A percentile compares a stretch with the other conserved stretches of the same genome.
Evolutionary conservation across 352 stramenopile genomes (phyloP).

Genomic region (Globisporangium uncinulatum): DNA sequence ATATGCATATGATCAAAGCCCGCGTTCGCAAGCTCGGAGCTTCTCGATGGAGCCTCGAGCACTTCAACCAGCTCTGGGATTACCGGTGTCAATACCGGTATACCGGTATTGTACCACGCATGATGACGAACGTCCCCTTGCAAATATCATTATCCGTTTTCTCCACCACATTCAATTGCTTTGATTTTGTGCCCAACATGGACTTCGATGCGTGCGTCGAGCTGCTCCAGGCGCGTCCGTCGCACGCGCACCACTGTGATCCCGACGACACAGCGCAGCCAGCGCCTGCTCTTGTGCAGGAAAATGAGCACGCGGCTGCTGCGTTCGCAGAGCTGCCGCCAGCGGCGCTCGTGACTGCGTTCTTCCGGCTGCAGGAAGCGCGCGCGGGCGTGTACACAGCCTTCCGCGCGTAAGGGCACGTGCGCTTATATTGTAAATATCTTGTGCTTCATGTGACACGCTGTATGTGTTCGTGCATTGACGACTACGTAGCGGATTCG

Average conservation of each 20-base stretch:
- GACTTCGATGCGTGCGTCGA: slow-evolving; percentile 62
- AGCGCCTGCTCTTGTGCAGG: background rate
- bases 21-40: too few species aligned
- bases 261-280: slow-evolving; percentile 8
- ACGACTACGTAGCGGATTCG: slow-evolving; percentile 40
- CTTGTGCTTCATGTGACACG: background rate
- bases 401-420: slow-evolving; percentile 41
- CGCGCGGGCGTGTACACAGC: slow-evolving; percentile 67
- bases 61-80: background rate
- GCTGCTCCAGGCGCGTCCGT: slow-evolving; percentile 52
- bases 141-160: background rate
- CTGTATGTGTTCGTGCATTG: background rate
- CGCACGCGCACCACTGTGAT: slow-evolving; percentile 60
- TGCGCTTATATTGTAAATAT: background rate
- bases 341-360: slow-evolving; percentile 27
- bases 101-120: too few species aligned
- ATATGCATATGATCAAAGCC: too few species aligned
- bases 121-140: background rate
- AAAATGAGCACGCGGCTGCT: slow-evolving; percentile 5
- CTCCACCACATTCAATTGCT: background rate
- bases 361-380: slow-evolving; percentile 52
- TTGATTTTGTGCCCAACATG: slow-evolving; percentile 24
- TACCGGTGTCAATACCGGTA: too few species aligned
- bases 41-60: too few species aligned
- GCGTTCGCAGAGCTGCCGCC: slow-evolving; percentile 11